Evolutionary conservation across 2,329 filamentous ascomycete genomes (phyloP), one percentile per base, ranked within the genome.

Genomic region (Apiospora arundinis): DNA sequence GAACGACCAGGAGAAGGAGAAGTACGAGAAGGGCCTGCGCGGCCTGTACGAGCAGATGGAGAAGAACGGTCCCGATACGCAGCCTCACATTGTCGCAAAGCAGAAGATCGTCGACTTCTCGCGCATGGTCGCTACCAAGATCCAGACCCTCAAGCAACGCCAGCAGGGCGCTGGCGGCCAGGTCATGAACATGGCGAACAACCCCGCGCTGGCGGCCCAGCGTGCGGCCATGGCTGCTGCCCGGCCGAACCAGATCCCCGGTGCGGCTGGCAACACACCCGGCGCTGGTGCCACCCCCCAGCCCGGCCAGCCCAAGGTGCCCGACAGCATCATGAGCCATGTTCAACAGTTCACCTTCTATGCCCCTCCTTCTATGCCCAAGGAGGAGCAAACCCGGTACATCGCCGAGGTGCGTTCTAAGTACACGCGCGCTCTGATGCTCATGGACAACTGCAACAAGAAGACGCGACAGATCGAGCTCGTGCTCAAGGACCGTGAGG

Each of bases 41-140:
- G 77, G 81, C 1, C 80, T 92, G 0, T 92, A 88, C 86, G 69
- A 73, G 1, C 83, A 81, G 28, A 83, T 88, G 52, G 85, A 88
- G 65, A 85, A 87, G 71, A 85, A 82, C 25, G 80, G 82, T 0
- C 79, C 85, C 0, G 81, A 83, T 1, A 88, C 87, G 4, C 75
- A 76, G 0, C 84, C 87, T 28, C 85, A 90, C 65, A 78, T 83
- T 32, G 81, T 83, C 0, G 89, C 90, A 0, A 86, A 85, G 73
- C 84, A 85, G 52, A 91, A 91, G 80, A 87, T 92, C 28, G 79
- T 82, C 8, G 89, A 91, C 11, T 92, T 92, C 76, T 89, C 89
- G 0, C 84, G 84, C 60, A 90, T 89, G 80, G 83, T 92, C 2
- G 80, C 84, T 3, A 79, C 78, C 0, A 91, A 90, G 78, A 83